Evolutionary conservation across 495 filamentous ascomycete genomes (phyloP).

Genomic region (Xylaria scruposa): DNA sequence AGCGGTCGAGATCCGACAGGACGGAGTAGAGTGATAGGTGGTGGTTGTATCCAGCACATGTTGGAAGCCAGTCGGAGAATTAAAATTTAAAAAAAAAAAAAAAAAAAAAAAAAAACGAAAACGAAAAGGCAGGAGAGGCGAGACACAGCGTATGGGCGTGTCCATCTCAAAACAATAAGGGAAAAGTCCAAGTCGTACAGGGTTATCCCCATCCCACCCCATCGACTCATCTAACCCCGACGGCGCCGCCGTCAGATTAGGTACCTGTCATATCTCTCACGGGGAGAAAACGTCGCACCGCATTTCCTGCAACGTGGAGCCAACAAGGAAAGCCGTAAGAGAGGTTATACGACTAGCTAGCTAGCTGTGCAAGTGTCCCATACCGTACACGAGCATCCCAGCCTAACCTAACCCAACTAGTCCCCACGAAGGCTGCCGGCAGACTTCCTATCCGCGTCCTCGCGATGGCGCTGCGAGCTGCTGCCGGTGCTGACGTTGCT

Average conservation of each 20-base stretch:
- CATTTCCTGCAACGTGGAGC: background rate
- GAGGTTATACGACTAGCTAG: background rate
- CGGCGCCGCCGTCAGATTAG: background rate
- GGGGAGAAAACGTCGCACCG: background rate
- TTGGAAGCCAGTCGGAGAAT: background rate
- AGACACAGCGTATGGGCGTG: background rate
- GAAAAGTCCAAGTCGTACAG: background rate
- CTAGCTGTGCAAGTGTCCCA: background rate
- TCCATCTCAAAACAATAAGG: background rate
- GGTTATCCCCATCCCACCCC: too few species aligned
- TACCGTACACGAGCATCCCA: background rate
- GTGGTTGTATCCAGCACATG: background rate
- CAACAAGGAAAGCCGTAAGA: background rate
- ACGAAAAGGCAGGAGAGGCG: background rate
- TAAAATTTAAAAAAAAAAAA: too few species aligned
- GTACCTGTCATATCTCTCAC: background rate
- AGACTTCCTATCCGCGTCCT: conserved; percentile 39
- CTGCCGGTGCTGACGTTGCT: conserved; percentile 26
- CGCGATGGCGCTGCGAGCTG: conserved; percentile 35
- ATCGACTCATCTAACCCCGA: background rate
- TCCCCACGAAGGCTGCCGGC: conserved; percentile 43
- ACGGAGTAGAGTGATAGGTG: background rate
- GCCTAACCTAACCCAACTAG: conserved; percentile 24
- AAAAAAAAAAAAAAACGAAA: too few species aligned
- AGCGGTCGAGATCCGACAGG: conserved; percentile 3